Evolutionary conservation across 2,329 filamentous ascomycete species (phyloP).

Genomic region (Chaetomium globosum): DNA sequence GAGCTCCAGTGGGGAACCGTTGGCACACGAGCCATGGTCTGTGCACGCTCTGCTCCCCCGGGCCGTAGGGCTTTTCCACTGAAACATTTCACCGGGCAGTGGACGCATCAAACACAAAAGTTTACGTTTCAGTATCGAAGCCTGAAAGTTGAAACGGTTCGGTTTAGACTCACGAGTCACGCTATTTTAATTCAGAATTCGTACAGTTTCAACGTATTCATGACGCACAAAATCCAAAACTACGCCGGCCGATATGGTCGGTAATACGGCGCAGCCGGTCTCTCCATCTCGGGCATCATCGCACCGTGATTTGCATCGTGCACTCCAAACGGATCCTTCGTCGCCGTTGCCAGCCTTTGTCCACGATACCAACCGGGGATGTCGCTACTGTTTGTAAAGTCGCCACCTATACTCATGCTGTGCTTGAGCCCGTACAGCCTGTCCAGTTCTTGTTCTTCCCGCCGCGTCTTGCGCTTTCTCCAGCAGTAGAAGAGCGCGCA

Average conservation of each 20-base stretch:
- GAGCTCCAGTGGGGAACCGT: background rate
- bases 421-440: constrained; percentile 35
- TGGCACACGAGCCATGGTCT: background rate
- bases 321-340: constrained; percentile 22
- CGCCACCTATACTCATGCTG: constrained; percentile 16
- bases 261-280: constrained; percentile 27
- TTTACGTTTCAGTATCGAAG: too few species aligned
- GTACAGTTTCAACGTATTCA: background rate
- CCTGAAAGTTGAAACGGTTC: too few species aligned
- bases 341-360: constrained; percentile 25
- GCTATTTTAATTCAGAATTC: background rate
- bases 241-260: constrained; percentile 26
- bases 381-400: constrained; percentile 23
- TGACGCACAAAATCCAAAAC: background rate
- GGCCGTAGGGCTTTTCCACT: background rate
- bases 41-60: background rate
- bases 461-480: constrained; percentile 27
- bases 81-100: too few species aligned
- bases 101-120: too few species aligned
- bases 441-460: constrained; percentile 36
- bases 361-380: constrained; percentile 38
- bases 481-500: constrained; percentile 34
- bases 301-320: background rate
- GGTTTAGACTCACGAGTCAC: too few species aligned
- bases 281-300: constrained; percentile 9